Conservation (phyloP, 805 yeast genomes). For the Starmera dryadoides region DNA sequence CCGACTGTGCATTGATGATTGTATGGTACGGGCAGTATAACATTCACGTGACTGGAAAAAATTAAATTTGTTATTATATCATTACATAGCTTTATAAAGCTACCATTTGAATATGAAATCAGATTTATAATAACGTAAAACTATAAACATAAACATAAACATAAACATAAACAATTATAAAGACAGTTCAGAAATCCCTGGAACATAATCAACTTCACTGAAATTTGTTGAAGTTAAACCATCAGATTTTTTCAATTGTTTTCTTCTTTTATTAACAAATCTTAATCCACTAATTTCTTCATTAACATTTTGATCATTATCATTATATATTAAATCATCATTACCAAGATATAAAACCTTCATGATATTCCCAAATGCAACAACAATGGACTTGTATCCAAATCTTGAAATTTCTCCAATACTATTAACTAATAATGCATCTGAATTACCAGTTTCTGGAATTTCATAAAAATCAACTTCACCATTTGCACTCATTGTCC, state of each 20-base stretch:
- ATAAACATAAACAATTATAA: conserved; percentile 2
- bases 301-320: conserved; percentile 34
- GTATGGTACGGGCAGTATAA: too few species aligned
- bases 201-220: conserved; percentile 15
- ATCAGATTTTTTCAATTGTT: conserved; percentile 19
- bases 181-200: conserved; percentile 15
- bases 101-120: too few species aligned
- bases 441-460: conserved; percentile 33
- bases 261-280: conserved; percentile 44
- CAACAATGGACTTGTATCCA: conserved; percentile 73
- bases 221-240: conserved; percentile 11
- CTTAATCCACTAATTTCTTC: conserved; percentile 39
- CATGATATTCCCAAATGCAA: conserved; percentile 67
- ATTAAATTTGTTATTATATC: too few species aligned
- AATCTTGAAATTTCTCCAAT: conserved; percentile 60
- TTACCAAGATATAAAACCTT: conserved; percentile 70
- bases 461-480: conserved; percentile 52
- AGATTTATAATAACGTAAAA: too few species aligned
- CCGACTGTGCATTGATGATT: too few species aligned
- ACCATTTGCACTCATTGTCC: conserved; percentile 68
- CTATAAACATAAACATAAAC: too few species aligned
- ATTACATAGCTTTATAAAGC: too few species aligned
- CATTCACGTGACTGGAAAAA: too few species aligned
- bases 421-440: conserved; percentile 43
- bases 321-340: conserved; percentile 60